Conservation (phyloP, 306 rosid species). For the Ormosia emarginata region DNA sequence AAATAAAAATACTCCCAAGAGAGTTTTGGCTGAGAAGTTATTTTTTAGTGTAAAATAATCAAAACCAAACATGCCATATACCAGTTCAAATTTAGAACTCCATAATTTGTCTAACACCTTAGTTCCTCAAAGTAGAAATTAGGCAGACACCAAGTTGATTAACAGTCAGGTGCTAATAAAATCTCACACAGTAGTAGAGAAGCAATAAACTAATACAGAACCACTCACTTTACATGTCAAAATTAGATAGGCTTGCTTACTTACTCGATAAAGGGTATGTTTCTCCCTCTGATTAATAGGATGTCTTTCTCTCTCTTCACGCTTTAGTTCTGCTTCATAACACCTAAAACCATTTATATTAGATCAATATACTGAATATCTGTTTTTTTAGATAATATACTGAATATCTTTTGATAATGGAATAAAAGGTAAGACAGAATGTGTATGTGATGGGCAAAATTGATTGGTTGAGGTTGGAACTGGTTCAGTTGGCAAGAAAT, state of each 20-base stretch:
- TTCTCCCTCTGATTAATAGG: slow-evolving; percentile 86
- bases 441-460: neutral
- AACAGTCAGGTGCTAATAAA: neutral
- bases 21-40: neutral
- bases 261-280: slow-evolving; percentile 68
- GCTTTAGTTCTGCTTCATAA: slow-evolving; percentile 74
- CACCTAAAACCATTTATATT: slow-evolving; percentile 53
- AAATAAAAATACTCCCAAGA: neutral
- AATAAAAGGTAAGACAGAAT: neutral
- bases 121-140: neutral
- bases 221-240: slow-evolving; percentile 5
- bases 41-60: neutral
- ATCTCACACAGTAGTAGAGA: neutral
- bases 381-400: neutral
- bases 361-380: neutral
- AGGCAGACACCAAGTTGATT: neutral
- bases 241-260: slow-evolving; percentile 23
- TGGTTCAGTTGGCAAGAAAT: neutral
- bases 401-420: neutral
- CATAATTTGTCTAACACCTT: neutral
- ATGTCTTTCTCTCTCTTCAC: slow-evolving; percentile 91
- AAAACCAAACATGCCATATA: neutral
- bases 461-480: neutral
- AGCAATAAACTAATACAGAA: neutral
- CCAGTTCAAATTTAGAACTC: neutral